Evolutionary conservation across 108 stramenopile genomes (phyloP).

Genomic region (Fragilaria crotonensis): DNA sequence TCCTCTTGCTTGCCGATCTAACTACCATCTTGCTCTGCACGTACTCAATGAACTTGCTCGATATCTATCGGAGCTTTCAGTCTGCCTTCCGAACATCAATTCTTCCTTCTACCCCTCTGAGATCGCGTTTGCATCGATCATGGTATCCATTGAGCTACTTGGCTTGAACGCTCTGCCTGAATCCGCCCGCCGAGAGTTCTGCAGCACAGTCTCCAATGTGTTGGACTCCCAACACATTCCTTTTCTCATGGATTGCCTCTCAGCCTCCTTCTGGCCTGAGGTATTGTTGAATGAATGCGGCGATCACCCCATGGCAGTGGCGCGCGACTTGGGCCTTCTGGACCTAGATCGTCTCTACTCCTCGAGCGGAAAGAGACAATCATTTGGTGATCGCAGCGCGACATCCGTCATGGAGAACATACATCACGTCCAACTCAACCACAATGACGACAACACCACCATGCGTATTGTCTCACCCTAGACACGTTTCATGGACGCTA

Average conservation of each 20-base stretch:
- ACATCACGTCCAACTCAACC: background rate
- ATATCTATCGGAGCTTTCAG: conserved; percentile 69
- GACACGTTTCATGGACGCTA: too few relatives aligned
- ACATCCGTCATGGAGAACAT: background rate
- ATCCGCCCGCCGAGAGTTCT: background rate
- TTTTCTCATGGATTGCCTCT: conserved; percentile 18
- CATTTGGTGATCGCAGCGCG: background rate
- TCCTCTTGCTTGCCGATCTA: conserved; percentile 7
- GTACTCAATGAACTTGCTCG: conserved; percentile 53
- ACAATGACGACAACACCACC: background rate
- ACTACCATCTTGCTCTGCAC: conserved; percentile 37
- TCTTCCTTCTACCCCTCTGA: conserved; percentile 46
- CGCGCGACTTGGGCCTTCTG: conserved; percentile 34
- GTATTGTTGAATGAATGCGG: conserved; percentile 33
- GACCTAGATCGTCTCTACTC: conserved; percentile 8
- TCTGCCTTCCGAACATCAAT: conserved; percentile 51
- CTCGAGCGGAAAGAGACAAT: background rate
- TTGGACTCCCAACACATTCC: conserved; percentile 14
- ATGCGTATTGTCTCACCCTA: background rate
- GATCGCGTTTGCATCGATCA: conserved; percentile 61
- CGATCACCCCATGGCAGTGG: conserved; percentile 44
- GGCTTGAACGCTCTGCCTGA: conserved; percentile 2
- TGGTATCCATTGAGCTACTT: conserved; percentile 61
- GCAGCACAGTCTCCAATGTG: background rate
- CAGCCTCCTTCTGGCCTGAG: conserved; percentile 36